Base-by-base conservation (phyloP, 441 rosid genomes). In the Croton setiger region DNA sequence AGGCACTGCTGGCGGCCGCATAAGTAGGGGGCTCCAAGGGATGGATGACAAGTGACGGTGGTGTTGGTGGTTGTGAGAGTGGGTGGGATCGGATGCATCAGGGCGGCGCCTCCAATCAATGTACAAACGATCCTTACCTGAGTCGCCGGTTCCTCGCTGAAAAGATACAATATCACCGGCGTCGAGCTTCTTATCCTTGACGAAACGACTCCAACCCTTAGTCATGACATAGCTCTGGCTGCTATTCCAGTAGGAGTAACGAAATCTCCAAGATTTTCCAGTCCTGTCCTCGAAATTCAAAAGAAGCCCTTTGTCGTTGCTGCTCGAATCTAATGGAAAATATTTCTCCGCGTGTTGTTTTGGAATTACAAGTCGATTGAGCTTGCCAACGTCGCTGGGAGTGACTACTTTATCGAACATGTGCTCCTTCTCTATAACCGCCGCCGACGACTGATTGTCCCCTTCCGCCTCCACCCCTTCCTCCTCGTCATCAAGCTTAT, bases 161-260 rank as follows among this genome's bases (percentile, higher is more conserved):
- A 94, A 94, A 14, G 97, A 94, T 56, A 94, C 96, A 23, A 82
- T 77, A 71, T 94, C 98, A 0, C 98, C 98, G 0, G 97, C 96
- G 45, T 94, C 93, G 12, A 94, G 96, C 80, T 90, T 91, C 74
- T 94, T 94, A 71, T 94, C 98, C 83, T 94, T 94, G 15, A 94
- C 98, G 61, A 94, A 94, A 54, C 98, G 92, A 84, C 97, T 94
- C 98, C 98, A 94, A 4, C 98, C 98, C 81, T 93, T 93, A n/a
- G 98, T 93, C 94, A 93, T 93, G 37, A 93, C 98, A 74, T 93
- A 93, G 87, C 98, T 93, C 78, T 91, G 98, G 79, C 98, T 94
- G 67, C 95, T 88, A 74, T 91, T 93, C 98, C 98, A 93, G 73
- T 91, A 93, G 17, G 96, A 91, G 84, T 93, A 93, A 52, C 98